phyloP scores from a whole-genome alignment of 1,139 yeast species.

The Kurtzmaniella quercitrusa region DNA sequence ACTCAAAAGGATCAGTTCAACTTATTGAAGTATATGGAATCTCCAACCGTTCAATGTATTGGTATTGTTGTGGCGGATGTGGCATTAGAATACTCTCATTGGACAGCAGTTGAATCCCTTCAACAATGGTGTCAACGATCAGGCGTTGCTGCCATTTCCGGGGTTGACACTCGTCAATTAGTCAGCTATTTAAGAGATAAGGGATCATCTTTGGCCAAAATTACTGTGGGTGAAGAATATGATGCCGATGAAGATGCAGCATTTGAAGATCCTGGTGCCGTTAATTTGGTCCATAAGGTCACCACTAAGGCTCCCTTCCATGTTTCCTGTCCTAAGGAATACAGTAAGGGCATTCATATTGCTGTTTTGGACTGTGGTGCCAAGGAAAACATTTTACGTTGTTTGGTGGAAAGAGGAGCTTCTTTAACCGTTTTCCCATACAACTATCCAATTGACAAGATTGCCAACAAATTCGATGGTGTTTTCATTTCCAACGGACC shows the following conservation, averaged over 20 bases:
- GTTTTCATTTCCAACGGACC: constrained; percentile 95
- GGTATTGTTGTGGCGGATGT: constrained; percentile 96
- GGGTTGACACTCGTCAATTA: constrained; percentile 93
- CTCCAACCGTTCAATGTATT: constrained; percentile 86
- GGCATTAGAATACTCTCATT: constrained; percentile 91
- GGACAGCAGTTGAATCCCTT: constrained; percentile 97
- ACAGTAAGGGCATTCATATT: constrained; percentile 62
- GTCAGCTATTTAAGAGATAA: constrained; percentile 91
- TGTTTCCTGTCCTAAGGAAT: constrained; percentile 60
- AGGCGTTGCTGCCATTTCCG: constrained; percentile 94
- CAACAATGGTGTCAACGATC: constrained; percentile 96
- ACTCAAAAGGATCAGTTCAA: constrained; percentile 76
- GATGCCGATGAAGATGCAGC: constrained; percentile 92
- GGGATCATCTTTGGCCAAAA: constrained; percentile 89
- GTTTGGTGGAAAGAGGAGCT: constrained; percentile 92
- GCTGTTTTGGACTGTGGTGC: constrained; percentile 98
- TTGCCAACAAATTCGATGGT: constrained; percentile 92
- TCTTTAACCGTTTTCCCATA: constrained; percentile 94
- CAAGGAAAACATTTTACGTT: constrained; percentile 91
- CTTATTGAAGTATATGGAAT: constrained; percentile 84
- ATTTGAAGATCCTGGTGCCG: constrained; percentile 86
- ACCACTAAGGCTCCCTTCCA: constrained; percentile 96
- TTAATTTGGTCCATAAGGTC: constrained; percentile 88
- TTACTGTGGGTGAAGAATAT: constrained; percentile 85
- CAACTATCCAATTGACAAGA: constrained; percentile 86